phyloP scores from a whole-genome alignment of 2,329 filamentous ascomycete genomes.

The Calonectria pteridis region DNA sequence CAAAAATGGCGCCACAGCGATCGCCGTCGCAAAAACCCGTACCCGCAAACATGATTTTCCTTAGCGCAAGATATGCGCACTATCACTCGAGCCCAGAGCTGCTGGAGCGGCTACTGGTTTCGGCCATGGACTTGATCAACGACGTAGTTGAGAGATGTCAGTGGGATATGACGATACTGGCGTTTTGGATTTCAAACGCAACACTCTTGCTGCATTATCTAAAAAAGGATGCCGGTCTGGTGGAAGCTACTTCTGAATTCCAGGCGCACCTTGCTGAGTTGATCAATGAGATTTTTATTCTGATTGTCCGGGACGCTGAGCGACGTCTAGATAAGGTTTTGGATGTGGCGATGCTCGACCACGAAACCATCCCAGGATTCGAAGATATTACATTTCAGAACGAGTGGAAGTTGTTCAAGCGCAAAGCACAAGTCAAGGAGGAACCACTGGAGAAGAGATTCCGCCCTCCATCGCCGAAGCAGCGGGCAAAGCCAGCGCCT shows the following conservation, averaged over 20 bases:
- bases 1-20: slow-evolving; percentile 96
- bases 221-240: slow-evolving; percentile 89
- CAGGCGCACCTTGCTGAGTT: slow-evolving; percentile 94
- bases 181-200: slow-evolving; percentile 98
- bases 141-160: slow-evolving; percentile 95
- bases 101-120: slow-evolving; percentile 81
- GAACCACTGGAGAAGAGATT: slow-evolving; percentile 92
- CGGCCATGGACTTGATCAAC: slow-evolving; percentile 96
- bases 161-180: slow-evolving; percentile 99
- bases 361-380: slow-evolving; percentile 97
- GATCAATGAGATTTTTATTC: slow-evolving; percentile 97
- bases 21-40: slow-evolving; percentile 98
- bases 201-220: slow-evolving; percentile 96
- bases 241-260: slow-evolving; percentile 86
- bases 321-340: slow-evolving; percentile 95
- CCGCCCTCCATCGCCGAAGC: slow-evolving; percentile 92
- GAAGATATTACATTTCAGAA: slow-evolving; percentile 98
- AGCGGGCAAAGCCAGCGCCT: slow-evolving; percentile 90
- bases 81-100: slow-evolving; percentile 93
- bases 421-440: slow-evolving; percentile 89
- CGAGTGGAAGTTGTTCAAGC: slow-evolving; percentile 97
- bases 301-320: slow-evolving; percentile 97
- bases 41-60: slow-evolving; percentile 95
- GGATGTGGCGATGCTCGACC: slow-evolving; percentile 93
- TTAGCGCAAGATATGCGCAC: slow-evolving; percentile 95